Base-by-base conservation (phyloP, 352 stramenopile species). In the Pythium plurisporium region DNA sequence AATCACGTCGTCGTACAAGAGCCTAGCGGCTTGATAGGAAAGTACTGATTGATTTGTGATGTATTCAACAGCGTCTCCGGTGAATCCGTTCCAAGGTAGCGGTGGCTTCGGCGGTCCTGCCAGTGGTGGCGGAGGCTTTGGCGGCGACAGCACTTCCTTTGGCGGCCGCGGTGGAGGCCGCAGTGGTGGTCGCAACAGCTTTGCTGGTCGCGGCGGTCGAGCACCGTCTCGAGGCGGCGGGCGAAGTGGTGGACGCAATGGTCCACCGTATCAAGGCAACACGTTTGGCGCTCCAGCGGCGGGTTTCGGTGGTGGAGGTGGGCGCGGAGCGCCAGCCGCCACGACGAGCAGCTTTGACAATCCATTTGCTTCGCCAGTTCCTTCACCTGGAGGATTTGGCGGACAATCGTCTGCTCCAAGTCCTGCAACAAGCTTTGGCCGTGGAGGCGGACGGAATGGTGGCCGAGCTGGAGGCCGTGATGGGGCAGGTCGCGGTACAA, bases 31-130 rank as follows among this genome's bases (percentile, higher is more conserved):
- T n/a, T n/a, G n/a, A n/a, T n/a, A n/a, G n/a, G n/a, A 25, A 6
- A 15, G 17, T 15, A 44, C 17, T 23, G n/a, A 15, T 11, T 14
- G 1, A 9, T 40, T 17, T 14, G 14, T 62, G 7, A 46, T 41
- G 34, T 46, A 9, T 27, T 5, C 9, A 41, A 19, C 38, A 66
- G 57, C 48, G 11, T 59, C 48, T 53, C 50, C 44, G 47, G 40
- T 45, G 38, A 67, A 63, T 44, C 52, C 52, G 23, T 67, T 67
- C 34, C 60, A 62, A 67, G 53, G 48, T 7, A 26, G 51, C 25
- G 47, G 26, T 37, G 46, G 10, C 22, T 52, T 48, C 44, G 46
- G 59, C 26, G 30, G 44, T 48, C 26, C 49, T 17, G 6, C 46
- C 26, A 58, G 33, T 20, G 31, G 31, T 22, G 22, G 38, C 12